Evolutionary conservation across 768 basidiomycete genomes (phyloP).

Genomic region (Mycena rebaudengoi): DNA sequence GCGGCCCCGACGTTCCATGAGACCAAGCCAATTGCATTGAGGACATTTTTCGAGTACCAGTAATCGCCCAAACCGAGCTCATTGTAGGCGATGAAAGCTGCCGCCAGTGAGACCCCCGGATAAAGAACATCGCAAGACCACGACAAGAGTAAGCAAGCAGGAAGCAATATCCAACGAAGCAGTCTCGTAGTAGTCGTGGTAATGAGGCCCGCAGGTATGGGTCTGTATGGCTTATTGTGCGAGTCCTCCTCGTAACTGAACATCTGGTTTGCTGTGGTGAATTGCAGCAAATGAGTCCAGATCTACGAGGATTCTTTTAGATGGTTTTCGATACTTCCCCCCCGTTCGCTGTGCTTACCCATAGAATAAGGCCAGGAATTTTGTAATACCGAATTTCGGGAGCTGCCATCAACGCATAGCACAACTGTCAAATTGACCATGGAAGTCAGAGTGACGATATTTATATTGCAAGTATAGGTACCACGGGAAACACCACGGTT

Average conservation of each 20-base stretch:
- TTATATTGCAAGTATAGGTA: too few relatives aligned
- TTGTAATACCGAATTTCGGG: too few relatives aligned
- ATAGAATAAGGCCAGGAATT: too few relatives aligned
- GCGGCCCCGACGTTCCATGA: slow-evolving; percentile 23
- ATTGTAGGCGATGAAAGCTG: slow-evolving; percentile 33
- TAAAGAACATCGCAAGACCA: slow-evolving; percentile 22
- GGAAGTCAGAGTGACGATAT: too few relatives aligned
- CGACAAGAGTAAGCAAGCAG: slow-evolving; percentile 33
- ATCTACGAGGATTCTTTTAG: too few relatives aligned
- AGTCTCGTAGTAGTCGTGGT: slow-evolving; percentile 21
- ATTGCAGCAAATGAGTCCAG: slow-evolving; percentile 40
- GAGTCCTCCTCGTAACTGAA: slow-evolving; percentile 35
- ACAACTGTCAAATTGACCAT: too few relatives aligned
- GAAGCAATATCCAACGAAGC: slow-evolving; percentile 39
- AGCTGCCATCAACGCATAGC: too few relatives aligned
- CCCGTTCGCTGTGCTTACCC: too few relatives aligned
- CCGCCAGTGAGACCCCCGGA: slow-evolving; percentile 23
- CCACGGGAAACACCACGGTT: too few relatives aligned
- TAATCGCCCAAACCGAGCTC: slow-evolving; percentile 28
- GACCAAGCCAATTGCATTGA: slow-evolving; percentile 22
- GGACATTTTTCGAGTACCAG: slow-evolving; percentile 16
- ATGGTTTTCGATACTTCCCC: too few relatives aligned
- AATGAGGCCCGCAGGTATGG: slow-evolving; percentile 41
- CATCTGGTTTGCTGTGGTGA: slow-evolving; percentile 41
- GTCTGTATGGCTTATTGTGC: slow-evolving; percentile 40